These are phyloP conservation scores for Hirsutella thompsonii DNA, from an alignment of 2,329 filamentous ascomycete species.

Conservation along the genomic window DNA sequence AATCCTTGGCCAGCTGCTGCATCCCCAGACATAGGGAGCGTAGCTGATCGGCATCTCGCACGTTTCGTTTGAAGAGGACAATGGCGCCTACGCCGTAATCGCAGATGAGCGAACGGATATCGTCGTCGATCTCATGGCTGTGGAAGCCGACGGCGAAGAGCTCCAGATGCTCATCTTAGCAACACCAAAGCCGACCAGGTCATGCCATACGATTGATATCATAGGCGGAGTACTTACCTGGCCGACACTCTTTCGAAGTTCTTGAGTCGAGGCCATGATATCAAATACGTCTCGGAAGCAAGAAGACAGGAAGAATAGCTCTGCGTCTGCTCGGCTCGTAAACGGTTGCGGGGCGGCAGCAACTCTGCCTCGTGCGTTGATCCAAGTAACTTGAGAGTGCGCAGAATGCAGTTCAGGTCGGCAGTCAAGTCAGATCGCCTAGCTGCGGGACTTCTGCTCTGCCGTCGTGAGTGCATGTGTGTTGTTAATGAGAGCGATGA, in stretches of 20 bases:
- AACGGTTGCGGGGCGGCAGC: too few relatives aligned
- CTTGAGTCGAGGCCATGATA: background rate
- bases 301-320: too few relatives aligned
- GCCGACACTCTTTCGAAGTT: slow-evolving; percentile 2
- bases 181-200: background rate
- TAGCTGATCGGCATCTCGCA: slow-evolving; percentile 9
- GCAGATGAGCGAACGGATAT: slow-evolving; percentile 11
- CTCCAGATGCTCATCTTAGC: slow-evolving; percentile 1
- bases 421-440: too few relatives aligned
- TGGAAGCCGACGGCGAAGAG: slow-evolving; percentile 15
- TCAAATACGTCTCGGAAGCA: too few relatives aligned
- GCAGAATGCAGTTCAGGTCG: too few relatives aligned
- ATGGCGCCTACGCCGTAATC: slow-evolving; percentile 14
- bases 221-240: slow-evolving; percentile 2
- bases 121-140: slow-evolving; percentile 8
- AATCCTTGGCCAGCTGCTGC: slow-evolving; percentile 10
- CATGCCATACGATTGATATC: background rate
- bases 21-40: slow-evolving; percentile 10
- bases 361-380: too few relatives aligned
- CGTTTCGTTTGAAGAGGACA: slow-evolving; percentile 14
- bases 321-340: too few relatives aligned
- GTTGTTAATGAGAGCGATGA: too few relatives aligned
- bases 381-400: too few relatives aligned
- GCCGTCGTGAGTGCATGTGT: too few relatives aligned
- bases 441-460: too few relatives aligned